Percentiles rank a stretch among this genome's conserved stretches.
Evolutionary conservation across 441 rosid species (phyloP).

Genomic region (Populus tomentosa): DNA sequence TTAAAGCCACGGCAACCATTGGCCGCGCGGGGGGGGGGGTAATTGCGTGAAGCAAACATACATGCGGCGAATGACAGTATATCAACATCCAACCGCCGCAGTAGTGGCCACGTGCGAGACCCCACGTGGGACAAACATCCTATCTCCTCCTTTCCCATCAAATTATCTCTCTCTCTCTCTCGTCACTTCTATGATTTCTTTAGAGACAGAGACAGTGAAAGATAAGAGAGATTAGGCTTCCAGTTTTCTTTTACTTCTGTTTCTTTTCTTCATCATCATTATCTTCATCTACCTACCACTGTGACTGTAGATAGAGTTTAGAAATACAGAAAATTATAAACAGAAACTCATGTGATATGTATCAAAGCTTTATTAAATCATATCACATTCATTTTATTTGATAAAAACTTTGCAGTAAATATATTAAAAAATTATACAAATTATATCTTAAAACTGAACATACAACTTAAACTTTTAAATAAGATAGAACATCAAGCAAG

Average conservation of each 20-base stretch:
- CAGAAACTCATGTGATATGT: too few relatives aligned
- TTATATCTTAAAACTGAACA: too few relatives aligned
- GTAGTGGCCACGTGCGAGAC: slow-evolving; percentile 32
- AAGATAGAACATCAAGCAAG: too few relatives aligned
- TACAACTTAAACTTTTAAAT: too few relatives aligned
- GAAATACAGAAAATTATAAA: too few relatives aligned
- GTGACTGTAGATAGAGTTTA: background rate
- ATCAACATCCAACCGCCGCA: slow-evolving; percentile 39
- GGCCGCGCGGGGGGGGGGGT: too few relatives aligned
- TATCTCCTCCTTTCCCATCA: slow-evolving; percentile 22
- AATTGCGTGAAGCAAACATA: slow-evolving; percentile 56
- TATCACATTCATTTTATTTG: too few relatives aligned
- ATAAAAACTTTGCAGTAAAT: too few relatives aligned
- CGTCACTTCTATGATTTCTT: background rate
- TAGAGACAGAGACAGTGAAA: background rate
- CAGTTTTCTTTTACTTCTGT: background rate
- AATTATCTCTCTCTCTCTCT: background rate
- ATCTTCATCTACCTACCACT: background rate
- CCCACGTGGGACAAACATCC: slow-evolving; percentile 34
- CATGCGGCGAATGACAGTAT: slow-evolving; percentile 33
- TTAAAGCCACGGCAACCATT: slow-evolving; percentile 37
- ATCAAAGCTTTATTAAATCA: too few relatives aligned
- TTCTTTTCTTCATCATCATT: background rate
- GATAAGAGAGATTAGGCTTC: background rate
- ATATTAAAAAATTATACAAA: too few relatives aligned